Evolutionary conservation across 2,329 filamentous ascomycete genomes (phyloP).

Genomic region (Fusarium tricinctum): DNA sequence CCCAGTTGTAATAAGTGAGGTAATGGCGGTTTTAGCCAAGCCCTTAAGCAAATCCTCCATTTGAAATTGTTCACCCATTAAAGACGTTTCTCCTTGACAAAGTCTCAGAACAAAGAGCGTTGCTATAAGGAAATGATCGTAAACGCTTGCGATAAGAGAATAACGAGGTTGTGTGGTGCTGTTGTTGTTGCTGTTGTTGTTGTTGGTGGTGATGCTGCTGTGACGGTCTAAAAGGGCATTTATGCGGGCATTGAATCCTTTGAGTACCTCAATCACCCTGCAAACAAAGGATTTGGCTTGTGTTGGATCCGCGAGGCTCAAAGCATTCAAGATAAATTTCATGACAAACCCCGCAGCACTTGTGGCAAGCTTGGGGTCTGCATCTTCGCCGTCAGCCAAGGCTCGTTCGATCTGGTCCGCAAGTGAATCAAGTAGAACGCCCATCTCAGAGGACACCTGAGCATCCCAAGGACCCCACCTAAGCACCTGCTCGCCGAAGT

Average conservation of each 20-base stretch:
- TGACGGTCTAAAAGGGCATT: constrained; percentile 27
- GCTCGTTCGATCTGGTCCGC: constrained; percentile 59
- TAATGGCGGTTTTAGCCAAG: constrained; percentile 56
- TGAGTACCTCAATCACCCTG: constrained; percentile 60
- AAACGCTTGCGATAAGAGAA: constrained; percentile 45
- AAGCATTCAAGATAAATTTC: constrained; percentile 60
- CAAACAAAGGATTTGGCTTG: constrained; percentile 59
- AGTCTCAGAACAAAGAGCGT: constrained; percentile 59
- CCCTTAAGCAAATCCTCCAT: constrained; percentile 65
- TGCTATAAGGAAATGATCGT: constrained; percentile 53
- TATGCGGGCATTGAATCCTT: constrained; percentile 57
- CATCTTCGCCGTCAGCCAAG: neutral
- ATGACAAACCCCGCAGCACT: constrained; percentile 62
- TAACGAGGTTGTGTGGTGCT: constrained; percentile 6
- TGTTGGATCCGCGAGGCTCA: constrained; percentile 57
- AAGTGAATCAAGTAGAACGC: constrained; percentile 72
- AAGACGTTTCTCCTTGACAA: constrained; percentile 55
- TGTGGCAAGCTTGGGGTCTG: constrained; percentile 38
- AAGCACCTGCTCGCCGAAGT: constrained; percentile 64
- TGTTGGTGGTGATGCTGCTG: neutral
- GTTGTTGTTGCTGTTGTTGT: neutral
- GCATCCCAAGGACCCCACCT: constrained; percentile 71
- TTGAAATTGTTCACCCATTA: constrained; percentile 57
- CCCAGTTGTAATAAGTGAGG: constrained; percentile 59
- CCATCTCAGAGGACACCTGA: constrained; percentile 71